Evolutionary conservation across 305 asterid species (phyloP), one percentile per base, ranked within the genome.

Genomic region (Solanum aculeatissimum): DNA sequence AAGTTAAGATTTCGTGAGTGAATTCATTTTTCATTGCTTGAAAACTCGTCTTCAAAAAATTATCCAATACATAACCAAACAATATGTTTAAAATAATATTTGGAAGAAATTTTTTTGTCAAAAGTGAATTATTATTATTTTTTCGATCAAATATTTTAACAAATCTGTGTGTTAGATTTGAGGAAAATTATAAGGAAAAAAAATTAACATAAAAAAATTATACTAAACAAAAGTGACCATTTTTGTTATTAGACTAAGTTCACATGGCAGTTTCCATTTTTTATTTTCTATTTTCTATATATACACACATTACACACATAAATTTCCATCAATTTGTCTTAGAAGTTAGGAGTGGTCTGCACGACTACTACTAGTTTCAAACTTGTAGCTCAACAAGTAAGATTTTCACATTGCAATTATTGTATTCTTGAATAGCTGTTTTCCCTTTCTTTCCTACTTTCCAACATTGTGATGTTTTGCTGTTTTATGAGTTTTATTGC

Each of bases 321-420:
- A 43, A 43, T 23, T 7, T 57, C 3, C 21, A 43, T 43, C 80
- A 6, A 72, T 23, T 23, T 43, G 80, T 23, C 57, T 12, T 0
- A 11, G 11, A 7, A 45, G 58, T 12, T 0, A 11, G 11, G 3
- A 45, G 58, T 72, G 25, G 58, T 72, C 23, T 45, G 13, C 58
- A 72, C 80, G 80, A 6, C 38, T 71, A 71, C 14, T 10, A 21
- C 4, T 68, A 12, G n/a, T 72, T 72, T 25, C 58, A 45, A 45
- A 45, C 42, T 21, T 23, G 14, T 14, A 45, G 14, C n/a, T 23
- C 40, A 72, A 45, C 42, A 87, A 86, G 91, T 86, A 86, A 23
- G 94, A 13, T 72, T 14, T 43, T 45, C 40, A 45, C 80, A 21
- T 45, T 45, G 40, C 40, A 72, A 23, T 3, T 8, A 55, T 8